A percentile compares a stretch with the other conserved stretches of the same genome.
phyloP scores from a whole-genome alignment of 345 rosid species.

The Salix brachista region DNA sequence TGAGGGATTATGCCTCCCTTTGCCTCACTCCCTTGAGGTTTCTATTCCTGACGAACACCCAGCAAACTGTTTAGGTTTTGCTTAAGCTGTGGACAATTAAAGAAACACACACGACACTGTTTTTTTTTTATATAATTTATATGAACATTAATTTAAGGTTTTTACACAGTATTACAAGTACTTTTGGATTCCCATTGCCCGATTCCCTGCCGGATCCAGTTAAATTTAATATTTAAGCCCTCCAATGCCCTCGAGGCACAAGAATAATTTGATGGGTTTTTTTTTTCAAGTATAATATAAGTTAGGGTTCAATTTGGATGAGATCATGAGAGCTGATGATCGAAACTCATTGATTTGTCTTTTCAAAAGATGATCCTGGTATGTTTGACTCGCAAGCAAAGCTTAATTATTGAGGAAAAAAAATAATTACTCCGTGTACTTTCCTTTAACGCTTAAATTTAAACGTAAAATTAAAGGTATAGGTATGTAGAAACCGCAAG shows the following conservation, averaged over 20 bases:
- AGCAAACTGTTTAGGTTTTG: neutral
- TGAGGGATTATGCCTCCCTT: slow-evolving; percentile 15
- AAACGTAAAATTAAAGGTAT: too few relatives aligned
- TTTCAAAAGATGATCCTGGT: neutral
- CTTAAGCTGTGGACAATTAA: neutral
- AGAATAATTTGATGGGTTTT: neutral
- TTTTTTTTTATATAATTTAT: neutral
- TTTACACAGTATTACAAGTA: slow-evolving; percentile 3
- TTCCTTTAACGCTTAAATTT: too few relatives aligned
- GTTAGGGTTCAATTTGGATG: too few relatives aligned
- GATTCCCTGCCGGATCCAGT: slow-evolving; percentile 2
- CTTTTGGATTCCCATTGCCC: slow-evolving; percentile 33
- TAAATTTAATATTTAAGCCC: neutral
- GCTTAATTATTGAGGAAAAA: neutral
- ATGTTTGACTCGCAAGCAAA: neutral
- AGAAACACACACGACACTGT: neutral
- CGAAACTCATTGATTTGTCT: neutral
- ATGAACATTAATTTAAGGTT: neutral
- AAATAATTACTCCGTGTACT: too few relatives aligned
- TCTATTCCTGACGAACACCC: slow-evolving; percentile 36
- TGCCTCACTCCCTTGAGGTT: slow-evolving; percentile 37
- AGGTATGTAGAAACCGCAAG: neutral
- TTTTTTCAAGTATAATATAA: neutral
- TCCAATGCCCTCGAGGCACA: neutral
- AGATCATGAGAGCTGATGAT: too few relatives aligned